Evolutionary conservation across 1,284 basidiomycete species (phyloP).

Genomic region (Ganoderma sinense): DNA sequence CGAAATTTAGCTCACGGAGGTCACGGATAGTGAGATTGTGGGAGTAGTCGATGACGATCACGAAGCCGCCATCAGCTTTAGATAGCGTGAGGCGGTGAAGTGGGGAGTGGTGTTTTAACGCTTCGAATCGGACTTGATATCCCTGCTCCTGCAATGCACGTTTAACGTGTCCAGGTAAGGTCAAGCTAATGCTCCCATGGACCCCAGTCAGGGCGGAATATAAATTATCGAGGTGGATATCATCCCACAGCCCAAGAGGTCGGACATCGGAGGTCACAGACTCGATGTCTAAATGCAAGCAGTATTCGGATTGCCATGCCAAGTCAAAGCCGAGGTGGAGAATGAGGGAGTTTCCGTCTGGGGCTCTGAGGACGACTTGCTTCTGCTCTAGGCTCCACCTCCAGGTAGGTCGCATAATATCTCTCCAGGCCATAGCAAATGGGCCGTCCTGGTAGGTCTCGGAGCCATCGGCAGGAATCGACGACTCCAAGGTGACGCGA

Average conservation of each 20-base stretch:
- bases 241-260: background rate
- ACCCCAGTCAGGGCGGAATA: background rate
- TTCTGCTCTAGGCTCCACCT: background rate
- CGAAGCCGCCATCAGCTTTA: background rate
- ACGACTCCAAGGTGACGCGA: background rate
- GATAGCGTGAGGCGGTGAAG: background rate
- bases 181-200: background rate
- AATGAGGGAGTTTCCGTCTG: background rate
- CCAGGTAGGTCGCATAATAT: background rate
- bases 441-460: background rate
- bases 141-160: background rate
- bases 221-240: background rate
- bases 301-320: background rate
- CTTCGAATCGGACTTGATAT: background rate
- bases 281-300: background rate
- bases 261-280: too few relatives aligned
- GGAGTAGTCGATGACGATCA: background rate
- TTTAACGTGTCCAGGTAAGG: background rate
- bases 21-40: background rate
- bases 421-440: background rate
- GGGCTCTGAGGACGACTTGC: background rate
- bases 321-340: background rate
- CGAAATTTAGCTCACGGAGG: background rate
- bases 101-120: background rate
- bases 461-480: background rate